phyloP scores from a whole-genome alignment of 331 rosid species.

The Prunus yedoensis region DNA sequence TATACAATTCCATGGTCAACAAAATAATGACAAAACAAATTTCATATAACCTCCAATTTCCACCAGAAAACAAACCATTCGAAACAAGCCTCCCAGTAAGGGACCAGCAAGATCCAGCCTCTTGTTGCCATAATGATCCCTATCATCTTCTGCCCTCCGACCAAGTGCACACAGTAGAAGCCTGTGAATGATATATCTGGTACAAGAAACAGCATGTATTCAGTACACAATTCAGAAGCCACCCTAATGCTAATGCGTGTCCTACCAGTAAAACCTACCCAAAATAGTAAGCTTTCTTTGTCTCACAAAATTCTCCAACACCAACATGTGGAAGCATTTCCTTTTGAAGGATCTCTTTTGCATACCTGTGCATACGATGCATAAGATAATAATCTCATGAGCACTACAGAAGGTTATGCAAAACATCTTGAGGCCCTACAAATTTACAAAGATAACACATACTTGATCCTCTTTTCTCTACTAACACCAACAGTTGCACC shows the following conservation, averaged over 20 bases:
- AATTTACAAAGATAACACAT: conserved; percentile 27
- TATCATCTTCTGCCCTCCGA: conserved; percentile 96
- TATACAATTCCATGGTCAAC: conserved; percentile 1
- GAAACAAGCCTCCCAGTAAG: conserved; percentile 93
- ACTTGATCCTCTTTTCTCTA: conserved; percentile 96
- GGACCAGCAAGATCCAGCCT: conserved; percentile 99
- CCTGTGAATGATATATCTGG: conserved; percentile 92
- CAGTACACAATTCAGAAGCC: conserved; percentile 20
- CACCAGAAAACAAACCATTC: conserved; percentile 61
- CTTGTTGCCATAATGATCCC: conserved; percentile 98
- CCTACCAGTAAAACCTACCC: conserved; percentile 50
- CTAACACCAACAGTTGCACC: conserved; percentile 96
- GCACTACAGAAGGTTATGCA: conserved; percentile 15
- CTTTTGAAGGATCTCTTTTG: conserved; percentile 96
- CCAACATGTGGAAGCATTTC: conserved; percentile 99
- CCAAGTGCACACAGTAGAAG: conserved; percentile 95
- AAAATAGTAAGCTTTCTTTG: conserved; percentile 94
- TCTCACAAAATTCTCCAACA: conserved; percentile 89
- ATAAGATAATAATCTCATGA: conserved; percentile 21
- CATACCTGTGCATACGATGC: conserved; percentile 56
- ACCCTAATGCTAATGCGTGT: conserved; percentile 9
- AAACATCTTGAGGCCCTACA: conserved; percentile 12
- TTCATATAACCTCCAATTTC: neutral
- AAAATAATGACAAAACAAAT: neutral
- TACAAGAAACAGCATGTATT: conserved; percentile 21